These are phyloP conservation scores for Pinus taeda DNA, from an alignment of 75 land plant species.

Conservation along the genomic window DNA sequence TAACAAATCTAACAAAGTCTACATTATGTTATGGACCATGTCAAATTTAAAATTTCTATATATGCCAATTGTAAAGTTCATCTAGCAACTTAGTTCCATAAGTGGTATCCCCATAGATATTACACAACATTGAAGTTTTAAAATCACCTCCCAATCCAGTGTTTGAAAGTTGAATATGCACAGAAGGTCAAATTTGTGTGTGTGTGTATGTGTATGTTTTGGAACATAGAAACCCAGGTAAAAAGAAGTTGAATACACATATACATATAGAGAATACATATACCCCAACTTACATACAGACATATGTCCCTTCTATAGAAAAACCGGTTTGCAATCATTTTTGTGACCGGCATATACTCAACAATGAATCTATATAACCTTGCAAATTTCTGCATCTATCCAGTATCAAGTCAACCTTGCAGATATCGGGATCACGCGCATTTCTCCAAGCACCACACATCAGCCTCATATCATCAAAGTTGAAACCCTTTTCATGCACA, in stretches of 20 bases:
- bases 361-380: slow-evolving; percentile 10
- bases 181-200: no score
- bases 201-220: no score
- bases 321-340: neutral
- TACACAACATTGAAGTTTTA: no score
- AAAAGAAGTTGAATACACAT: neutral
- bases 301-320: neutral
- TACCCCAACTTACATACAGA: neutral
- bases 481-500: slow-evolving; percentile 88
- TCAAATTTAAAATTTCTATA: no score
- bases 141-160: no score
- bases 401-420: slow-evolving; percentile 58
- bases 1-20: no score
- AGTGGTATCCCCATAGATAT: no score
- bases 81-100: no score
- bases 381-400: slow-evolving; percentile 9
- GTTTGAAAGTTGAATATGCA: no score
- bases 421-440: slow-evolving; percentile 75
- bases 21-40: no score
- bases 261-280: neutral
- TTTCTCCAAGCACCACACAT: slow-evolving; percentile 97
- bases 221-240: no score
- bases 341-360: neutral
- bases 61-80: no score
- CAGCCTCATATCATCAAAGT: slow-evolving; percentile 92